Evolutionary conservation across 495 filamentous ascomycete species (phyloP).

Genomic region (Talaromyces thailandensis): DNA sequence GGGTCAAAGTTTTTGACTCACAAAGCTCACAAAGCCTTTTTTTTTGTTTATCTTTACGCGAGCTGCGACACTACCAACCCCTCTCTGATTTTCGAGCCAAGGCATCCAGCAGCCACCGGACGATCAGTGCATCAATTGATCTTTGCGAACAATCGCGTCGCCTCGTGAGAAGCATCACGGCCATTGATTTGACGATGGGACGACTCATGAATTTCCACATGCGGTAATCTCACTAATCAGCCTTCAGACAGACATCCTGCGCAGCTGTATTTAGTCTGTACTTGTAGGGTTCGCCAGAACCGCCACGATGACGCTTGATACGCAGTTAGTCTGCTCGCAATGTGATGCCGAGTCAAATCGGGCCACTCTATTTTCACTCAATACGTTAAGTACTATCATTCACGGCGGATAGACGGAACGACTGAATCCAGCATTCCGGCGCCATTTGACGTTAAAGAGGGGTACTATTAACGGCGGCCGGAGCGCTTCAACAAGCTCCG

Average conservation of each 20-base stretch:
- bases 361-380: neutral
- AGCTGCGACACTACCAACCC: neutral
- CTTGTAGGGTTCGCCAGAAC: neutral
- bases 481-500: no score
- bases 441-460: neutral
- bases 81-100: neutral
- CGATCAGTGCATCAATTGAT: neutral
- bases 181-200: neutral
- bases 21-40: no score
- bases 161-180: neutral
- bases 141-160: neutral
- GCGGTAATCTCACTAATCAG: neutral
- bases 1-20: neutral
- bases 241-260: neutral
- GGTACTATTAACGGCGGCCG: conserved; percentile 3
- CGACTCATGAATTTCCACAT: neutral
- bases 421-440: neutral
- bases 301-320: neutral
- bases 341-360: neutral
- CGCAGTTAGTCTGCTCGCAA: neutral
- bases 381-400: neutral
- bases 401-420: neutral
- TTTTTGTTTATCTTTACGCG: neutral
- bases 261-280: neutral
- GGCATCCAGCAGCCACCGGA: neutral